These are phyloP conservation scores for Miscanthus sacchariflorus DNA, from an alignment of 202 grass and related monocot genomes.

Conservation along the genomic window DNA sequence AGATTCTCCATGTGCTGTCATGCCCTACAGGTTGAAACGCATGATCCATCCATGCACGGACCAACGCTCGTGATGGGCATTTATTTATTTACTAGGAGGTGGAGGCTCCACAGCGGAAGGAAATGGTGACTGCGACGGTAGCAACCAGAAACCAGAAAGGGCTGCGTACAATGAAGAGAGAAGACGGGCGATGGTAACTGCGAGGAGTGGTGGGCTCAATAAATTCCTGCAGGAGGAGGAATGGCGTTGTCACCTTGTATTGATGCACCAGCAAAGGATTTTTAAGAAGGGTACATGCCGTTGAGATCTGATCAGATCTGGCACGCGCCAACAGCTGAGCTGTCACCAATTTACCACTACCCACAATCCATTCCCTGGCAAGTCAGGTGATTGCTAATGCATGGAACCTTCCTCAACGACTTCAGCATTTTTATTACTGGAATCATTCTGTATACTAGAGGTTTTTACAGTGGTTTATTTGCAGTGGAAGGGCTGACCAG, in stretches of 20 bases:
- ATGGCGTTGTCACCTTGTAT: slow-evolving; percentile 1
- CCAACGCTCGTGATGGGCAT: neutral
- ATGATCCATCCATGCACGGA: neutral
- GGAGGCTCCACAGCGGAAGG: neutral
- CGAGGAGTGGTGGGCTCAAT: slow-evolving; percentile 24
- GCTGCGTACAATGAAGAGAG: slow-evolving; percentile 27
- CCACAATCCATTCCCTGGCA: neutral
- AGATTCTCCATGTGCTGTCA: slow-evolving; percentile 17
- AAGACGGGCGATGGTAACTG: neutral
- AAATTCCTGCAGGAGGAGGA: slow-evolving; percentile 44
- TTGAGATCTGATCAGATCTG: slow-evolving; percentile 44
- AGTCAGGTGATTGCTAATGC: neutral
- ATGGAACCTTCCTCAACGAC: neutral
- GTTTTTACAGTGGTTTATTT: neutral
- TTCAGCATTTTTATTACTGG: neutral
- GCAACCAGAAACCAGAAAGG: neutral
- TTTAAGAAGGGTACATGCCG: neutral
- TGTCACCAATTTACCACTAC: neutral
- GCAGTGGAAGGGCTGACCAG: too few species aligned
- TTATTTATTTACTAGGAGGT: slow-evolving; percentile 18
- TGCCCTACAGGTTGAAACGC: slow-evolving; percentile 9
- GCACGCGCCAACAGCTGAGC: neutral
- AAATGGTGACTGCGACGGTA: neutral
- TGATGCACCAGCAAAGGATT: slow-evolving; percentile 8
- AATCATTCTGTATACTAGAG: neutral